Evolutionary conservation across 306 rosid species (phyloP), one percentile per base, ranked within the genome.

Genomic region (Hippophae rhamnoides): DNA sequence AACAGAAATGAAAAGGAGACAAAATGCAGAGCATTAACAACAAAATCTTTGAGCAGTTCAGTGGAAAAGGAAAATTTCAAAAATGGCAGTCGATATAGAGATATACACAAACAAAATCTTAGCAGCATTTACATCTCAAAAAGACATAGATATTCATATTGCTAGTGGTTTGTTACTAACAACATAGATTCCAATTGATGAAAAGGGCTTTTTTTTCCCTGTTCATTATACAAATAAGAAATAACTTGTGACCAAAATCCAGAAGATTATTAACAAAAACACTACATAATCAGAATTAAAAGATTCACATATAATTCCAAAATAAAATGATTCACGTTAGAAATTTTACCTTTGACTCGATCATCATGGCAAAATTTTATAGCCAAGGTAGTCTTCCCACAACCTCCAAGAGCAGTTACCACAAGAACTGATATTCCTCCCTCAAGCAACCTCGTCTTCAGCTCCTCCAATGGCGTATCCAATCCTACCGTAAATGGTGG

Each of bases 401-500:
- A 10, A 10, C 52, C 52, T 12, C 23, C 52, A 6, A 10, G 6
- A 48, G 14, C 52, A 48, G n/a, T 48, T 3, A 48, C 23, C 0
- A 48, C 23, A 48, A 48, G 52, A n/a, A 48, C 12, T 12, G 52
- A 12, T 48, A 2, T 5, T 8, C 52, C 52, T 11, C 14, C 13
- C 2, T 48, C 13, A 13, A 48, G 23, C 11, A 48, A 14, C 52
- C 13, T 48, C 52, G 13, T 12, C 81, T 82, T 82, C 79, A 86
- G 13, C 13, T 79, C 81, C 46, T 40, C 45, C 61, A 86, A 9
- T 56, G 65, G 79, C 52, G 5, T 57, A 14, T 79, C 86, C 72
- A 86, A 69, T 9, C 87, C 90, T 55, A 83, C 87, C 2, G 42
- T 72, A 54, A 67, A 60, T 1, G 11, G 8, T 10, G 76, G 82